phyloP scores from a whole-genome alignment of 148 eudicot genomes.

The Silene uniflora region DNA sequence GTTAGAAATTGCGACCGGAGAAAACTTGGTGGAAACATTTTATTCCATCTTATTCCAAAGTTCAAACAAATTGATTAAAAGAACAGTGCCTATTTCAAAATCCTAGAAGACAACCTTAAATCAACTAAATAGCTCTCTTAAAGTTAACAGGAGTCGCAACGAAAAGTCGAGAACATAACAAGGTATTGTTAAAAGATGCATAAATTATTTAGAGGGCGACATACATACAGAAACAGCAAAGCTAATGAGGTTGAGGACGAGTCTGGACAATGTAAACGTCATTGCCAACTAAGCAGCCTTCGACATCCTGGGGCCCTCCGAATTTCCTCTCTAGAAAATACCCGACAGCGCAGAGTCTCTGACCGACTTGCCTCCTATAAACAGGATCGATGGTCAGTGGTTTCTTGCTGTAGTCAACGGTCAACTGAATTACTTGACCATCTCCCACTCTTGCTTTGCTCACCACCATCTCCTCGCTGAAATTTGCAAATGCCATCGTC shows the following conservation, averaged over 20 bases:
- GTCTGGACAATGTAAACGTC: constrained; percentile 80
- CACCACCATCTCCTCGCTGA: constrained; percentile 81
- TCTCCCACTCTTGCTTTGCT: constrained; percentile 53
- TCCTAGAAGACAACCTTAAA: not conserved
- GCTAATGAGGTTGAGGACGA: constrained; percentile 66
- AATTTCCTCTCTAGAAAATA: constrained; percentile 76
- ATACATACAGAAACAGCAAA: constrained; percentile 1
- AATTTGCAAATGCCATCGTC: constrained; percentile 82
- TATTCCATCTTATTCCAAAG: too few species aligned
- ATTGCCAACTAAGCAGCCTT: constrained; percentile 86
- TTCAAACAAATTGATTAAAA: too few species aligned
- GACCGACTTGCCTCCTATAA: constrained; percentile 69
- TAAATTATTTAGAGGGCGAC: not conserved
- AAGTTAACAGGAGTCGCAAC: constrained; percentile 11
- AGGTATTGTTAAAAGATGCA: not conserved
- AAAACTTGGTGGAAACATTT: too few species aligned
- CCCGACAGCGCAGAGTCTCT: constrained; percentile 76
- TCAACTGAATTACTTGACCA: constrained; percentile 61
- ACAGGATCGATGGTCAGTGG: constrained; percentile 60
- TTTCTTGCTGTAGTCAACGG: constrained; percentile 82
- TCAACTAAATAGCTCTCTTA: not conserved
- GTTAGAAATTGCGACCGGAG: too few species aligned
- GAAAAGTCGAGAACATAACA: not conserved
- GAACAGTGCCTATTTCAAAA: not conserved
- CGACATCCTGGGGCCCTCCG: constrained; percentile 82